phyloP scores from a whole-genome alignment of 2,329 filamentous ascomycete genomes.

The Elsinoe ampelina region DNA sequence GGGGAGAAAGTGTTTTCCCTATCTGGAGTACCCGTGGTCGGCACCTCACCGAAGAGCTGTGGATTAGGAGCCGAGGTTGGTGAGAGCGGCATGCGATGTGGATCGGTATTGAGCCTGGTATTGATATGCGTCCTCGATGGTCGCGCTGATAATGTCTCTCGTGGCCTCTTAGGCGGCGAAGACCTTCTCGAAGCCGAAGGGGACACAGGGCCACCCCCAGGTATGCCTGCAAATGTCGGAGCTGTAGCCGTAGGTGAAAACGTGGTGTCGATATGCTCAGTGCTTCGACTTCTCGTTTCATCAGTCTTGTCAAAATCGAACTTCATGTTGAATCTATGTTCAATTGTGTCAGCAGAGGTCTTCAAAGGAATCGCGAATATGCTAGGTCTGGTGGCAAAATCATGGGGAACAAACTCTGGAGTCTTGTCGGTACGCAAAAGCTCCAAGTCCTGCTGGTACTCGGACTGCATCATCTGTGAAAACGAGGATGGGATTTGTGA shows the following conservation, averaged over 20 bases:
- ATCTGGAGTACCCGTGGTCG: background rate
- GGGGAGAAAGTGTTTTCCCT: background rate
- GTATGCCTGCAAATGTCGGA: slow-evolving; percentile 34
- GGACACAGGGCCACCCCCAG: slow-evolving; percentile 33
- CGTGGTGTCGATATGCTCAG: slow-evolving; percentile 41
- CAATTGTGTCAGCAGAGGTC: slow-evolving; percentile 12
- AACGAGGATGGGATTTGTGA: too few relatives aligned
- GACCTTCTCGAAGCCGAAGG: slow-evolving; percentile 24
- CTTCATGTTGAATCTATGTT: slow-evolving; percentile 26
- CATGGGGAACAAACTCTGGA: background rate
- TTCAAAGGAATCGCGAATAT: background rate
- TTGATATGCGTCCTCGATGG: slow-evolving; percentile 8
- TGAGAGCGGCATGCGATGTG: slow-evolving; percentile 1
- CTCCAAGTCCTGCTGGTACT: background rate
- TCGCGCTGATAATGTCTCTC: slow-evolving; percentile 6
- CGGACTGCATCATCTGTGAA: too few relatives aligned
- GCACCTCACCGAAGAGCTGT: slow-evolving; percentile 7
- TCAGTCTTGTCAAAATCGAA: slow-evolving; percentile 19
- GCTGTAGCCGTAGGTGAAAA: slow-evolving; percentile 40
- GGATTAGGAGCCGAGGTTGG: slow-evolving; percentile 7
- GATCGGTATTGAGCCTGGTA: slow-evolving; percentile 8
- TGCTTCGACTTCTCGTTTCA: slow-evolving; percentile 36
- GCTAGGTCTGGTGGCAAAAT: background rate
- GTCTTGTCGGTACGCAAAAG: background rate
- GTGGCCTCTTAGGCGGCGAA: slow-evolving; percentile 12